Evolutionary conservation across 495 filamentous ascomycete genomes (phyloP).

Genomic region (Xanthoparmelia taractica): DNA sequence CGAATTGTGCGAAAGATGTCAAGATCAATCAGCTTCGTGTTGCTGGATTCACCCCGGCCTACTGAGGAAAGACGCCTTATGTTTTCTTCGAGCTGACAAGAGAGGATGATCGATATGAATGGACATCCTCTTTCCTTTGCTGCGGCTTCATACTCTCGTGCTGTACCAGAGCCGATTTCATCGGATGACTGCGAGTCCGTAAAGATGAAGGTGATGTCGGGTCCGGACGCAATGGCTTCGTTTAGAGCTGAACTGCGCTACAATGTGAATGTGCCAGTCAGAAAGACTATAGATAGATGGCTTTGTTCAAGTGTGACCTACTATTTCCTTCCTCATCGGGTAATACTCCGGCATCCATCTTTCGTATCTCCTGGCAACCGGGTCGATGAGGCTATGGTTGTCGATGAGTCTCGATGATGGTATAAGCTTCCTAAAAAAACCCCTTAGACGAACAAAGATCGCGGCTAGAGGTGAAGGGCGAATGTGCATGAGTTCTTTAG

Average conservation of each 20-base stretch:
- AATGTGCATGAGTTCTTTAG: slow-evolving; percentile 1
- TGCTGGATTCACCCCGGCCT: neutral
- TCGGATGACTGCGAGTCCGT: slow-evolving; percentile 7
- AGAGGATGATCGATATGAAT: slow-evolving; percentile 12
- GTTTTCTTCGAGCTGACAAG: slow-evolving; percentile 10
- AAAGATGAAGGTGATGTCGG: slow-evolving; percentile 8
- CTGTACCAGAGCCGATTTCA: neutral
- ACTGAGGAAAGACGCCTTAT: neutral
- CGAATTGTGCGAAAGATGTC: neutral
- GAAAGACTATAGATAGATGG: neutral
- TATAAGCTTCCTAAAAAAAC: neutral
- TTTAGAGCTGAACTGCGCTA: slow-evolving; percentile 6
- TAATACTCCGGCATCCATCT: slow-evolving; percentile 12
- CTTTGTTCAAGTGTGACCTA: neutral
- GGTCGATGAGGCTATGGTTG: slow-evolving; percentile 14
- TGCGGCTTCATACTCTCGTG: neutral
- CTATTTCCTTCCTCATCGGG: neutral
- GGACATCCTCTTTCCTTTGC: neutral
- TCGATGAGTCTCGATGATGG: slow-evolving; percentile 8
- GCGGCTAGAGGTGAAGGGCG: neutral
- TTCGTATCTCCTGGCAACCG: slow-evolving; percentile 11
- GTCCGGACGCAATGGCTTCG: neutral
- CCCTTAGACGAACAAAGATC: neutral
- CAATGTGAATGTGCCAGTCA: neutral
- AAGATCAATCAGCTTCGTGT: slow-evolving; percentile 6